A percentile compares a stretch with the other conserved stretches of the same genome.
phyloP scores from a whole-genome alignment of 2,329 filamentous ascomycete genomes.

The Fusarium cyanostomum region DNA sequence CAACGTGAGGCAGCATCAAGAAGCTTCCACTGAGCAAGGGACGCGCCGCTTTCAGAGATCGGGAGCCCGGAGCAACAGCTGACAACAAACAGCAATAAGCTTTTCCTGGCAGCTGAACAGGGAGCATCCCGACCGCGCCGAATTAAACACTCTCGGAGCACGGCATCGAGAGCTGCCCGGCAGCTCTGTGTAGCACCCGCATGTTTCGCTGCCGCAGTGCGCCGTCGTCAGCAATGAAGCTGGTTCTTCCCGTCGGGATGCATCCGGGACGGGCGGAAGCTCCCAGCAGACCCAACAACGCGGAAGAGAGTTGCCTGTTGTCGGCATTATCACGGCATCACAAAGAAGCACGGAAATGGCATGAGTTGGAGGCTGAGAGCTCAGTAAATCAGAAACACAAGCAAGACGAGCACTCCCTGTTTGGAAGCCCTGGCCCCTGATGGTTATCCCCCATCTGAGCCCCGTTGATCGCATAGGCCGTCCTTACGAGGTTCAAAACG shows the following conservation, averaged over 20 bases:
- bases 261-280: constrained; percentile 39
- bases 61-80: constrained; percentile 19
- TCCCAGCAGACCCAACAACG: constrained; percentile 14
- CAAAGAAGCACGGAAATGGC: constrained; percentile 1
- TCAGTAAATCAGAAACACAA: neutral
- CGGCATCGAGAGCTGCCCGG: neutral
- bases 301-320: constrained; percentile 6
- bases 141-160: neutral
- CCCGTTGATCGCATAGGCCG: constrained; percentile 33
- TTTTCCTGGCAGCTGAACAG: constrained; percentile 14
- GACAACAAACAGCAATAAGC: constrained; percentile 21
- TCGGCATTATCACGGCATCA: constrained; percentile 10
- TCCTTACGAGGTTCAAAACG: constrained; percentile 24
- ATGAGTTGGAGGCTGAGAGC: neutral
- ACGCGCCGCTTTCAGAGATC: constrained; percentile 13
- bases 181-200: neutral
- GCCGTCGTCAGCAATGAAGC: constrained; percentile 21
- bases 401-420: neutral
- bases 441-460: constrained; percentile 1
- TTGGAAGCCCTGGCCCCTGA: neutral
- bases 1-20: constrained; percentile 20
- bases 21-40: constrained; percentile 20
- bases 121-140: constrained; percentile 16
- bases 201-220: constrained; percentile 16
- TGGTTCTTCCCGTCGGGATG: constrained; percentile 17